These are phyloP conservation scores for Penicillium vulpinum DNA, from an alignment of 2,329 filamentous ascomycete species.

Conservation along the genomic window DNA sequence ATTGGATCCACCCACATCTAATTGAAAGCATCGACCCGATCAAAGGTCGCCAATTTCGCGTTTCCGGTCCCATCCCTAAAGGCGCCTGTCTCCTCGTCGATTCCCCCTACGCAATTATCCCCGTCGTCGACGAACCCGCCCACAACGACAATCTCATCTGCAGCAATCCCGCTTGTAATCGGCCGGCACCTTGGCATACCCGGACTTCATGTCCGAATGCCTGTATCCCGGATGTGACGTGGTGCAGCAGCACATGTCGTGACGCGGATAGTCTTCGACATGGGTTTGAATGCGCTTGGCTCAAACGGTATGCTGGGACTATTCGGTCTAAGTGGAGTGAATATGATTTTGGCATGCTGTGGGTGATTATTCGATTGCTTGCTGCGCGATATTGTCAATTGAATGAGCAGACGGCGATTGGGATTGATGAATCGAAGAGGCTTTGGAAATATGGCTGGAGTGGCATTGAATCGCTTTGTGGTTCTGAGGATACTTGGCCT, in stretches of 20 bases:
- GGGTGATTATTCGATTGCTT: slow-evolving; percentile 35
- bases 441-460: slow-evolving; percentile 24
- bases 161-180: slow-evolving; percentile 34
- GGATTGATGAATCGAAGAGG: background rate
- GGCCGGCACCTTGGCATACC: slow-evolving; percentile 5
- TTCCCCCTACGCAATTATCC: slow-evolving; percentile 33
- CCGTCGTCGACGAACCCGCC: slow-evolving; percentile 30
- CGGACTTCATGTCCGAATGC: slow-evolving; percentile 21
- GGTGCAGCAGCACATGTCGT: slow-evolving; percentile 29
- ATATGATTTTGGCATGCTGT: slow-evolving; percentile 37
- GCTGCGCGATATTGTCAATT: slow-evolving; percentile 20
- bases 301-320: slow-evolving; percentile 25
- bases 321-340: slow-evolving; percentile 33
- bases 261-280: slow-evolving; percentile 27
- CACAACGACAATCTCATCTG: slow-evolving; percentile 28
- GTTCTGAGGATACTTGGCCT: slow-evolving; percentile 32
- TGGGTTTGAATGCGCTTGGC: slow-evolving; percentile 34
- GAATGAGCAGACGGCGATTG: background rate
- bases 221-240: slow-evolving; percentile 30
- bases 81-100: slow-evolving; percentile 32
- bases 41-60: slow-evolving; percentile 36
- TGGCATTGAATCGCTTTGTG: slow-evolving; percentile 31
- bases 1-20: slow-evolving; percentile 34
- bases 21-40: slow-evolving; percentile 26
- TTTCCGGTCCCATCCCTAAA: slow-evolving; percentile 24